Evolutionary conservation across 768 basidiomycete species (phyloP).

Genomic region (Suillus paluster): DNA sequence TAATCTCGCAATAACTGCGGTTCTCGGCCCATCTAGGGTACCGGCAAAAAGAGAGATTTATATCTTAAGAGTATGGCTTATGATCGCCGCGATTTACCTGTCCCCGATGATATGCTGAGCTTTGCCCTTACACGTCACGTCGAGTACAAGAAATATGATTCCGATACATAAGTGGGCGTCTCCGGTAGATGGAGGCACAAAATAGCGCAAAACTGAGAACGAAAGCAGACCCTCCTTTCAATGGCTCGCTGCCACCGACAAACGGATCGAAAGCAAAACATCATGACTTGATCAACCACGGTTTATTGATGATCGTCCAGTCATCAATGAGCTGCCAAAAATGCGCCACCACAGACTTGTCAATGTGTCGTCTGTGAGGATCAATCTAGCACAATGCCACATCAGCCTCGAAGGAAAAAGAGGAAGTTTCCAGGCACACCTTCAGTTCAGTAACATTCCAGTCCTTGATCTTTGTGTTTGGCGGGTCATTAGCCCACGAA

Average conservation of each 20-base stretch:
- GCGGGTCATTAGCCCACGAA: conserved; percentile 91
- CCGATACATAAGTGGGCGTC: not conserved
- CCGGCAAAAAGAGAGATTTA: not conserved
- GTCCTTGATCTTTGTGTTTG: conserved; percentile 86
- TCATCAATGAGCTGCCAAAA: conserved; percentile 94
- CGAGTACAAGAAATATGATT: not conserved
- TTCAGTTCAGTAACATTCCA: conserved; percentile 98
- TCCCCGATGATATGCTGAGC: not conserved
- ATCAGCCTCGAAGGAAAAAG: not conserved
- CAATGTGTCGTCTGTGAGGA: conserved; percentile 84
- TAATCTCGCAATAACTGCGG: not conserved
- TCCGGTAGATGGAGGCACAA: not conserved
- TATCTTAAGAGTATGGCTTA: not conserved
- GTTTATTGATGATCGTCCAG: conserved; percentile 83
- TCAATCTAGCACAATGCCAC: conserved; percentile 67
- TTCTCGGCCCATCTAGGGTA: not conserved
- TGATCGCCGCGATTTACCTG: not conserved
- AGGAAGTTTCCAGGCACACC: conserved; percentile 45
- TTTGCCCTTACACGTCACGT: not conserved
- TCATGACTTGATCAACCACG: conserved; percentile 63
- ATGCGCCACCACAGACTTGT: conserved; percentile 92
- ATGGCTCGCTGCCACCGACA: not conserved
- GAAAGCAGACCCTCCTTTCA: not conserved
- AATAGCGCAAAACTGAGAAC: not conserved
- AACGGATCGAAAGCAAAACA: not conserved